phyloP scores from a whole-genome alignment of 148 eudicot genomes.

The Talinum fruticosum region DNA sequence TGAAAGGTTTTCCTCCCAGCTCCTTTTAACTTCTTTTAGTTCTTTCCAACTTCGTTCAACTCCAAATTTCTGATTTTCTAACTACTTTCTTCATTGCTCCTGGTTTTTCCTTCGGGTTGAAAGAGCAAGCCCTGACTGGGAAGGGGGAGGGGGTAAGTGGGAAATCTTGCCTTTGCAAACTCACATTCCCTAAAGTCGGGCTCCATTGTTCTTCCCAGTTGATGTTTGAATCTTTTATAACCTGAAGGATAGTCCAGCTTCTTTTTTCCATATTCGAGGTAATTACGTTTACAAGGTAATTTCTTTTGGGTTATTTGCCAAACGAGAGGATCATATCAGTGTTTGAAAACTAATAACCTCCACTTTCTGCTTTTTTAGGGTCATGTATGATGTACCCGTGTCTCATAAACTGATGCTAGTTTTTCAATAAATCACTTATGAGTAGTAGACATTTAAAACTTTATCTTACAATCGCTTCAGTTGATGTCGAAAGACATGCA shows the following conservation, averaged over 20 bases:
- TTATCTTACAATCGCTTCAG: conserved; percentile 38
- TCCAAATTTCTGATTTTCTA: too few relatives aligned
- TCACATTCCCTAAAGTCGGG: neutral
- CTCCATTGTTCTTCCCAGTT: neutral
- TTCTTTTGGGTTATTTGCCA: neutral
- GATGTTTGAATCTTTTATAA: neutral
- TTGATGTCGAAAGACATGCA: conserved; percentile 92
- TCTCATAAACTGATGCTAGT: neutral
- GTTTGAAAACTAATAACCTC: neutral
- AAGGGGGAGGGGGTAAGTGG: too few relatives aligned
- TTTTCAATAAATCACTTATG: neutral
- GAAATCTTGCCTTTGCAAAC: too few relatives aligned
- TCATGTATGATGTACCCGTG: too few relatives aligned
- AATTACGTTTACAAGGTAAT: too few relatives aligned
- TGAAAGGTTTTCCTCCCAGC: too few relatives aligned
- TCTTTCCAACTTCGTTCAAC: too few relatives aligned
- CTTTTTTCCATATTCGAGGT: too few relatives aligned
- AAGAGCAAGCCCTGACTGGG: too few relatives aligned
- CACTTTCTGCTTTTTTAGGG: neutral
- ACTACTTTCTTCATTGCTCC: too few relatives aligned
- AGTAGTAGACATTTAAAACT: neutral
- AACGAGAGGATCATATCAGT: neutral
- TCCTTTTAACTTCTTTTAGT: too few relatives aligned
- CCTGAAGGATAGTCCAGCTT: neutral
- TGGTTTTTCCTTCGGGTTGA: too few relatives aligned